Conservation (phyloP, 768 basidiomycete genomes). For the Chalciporus piperatus region DNA sequence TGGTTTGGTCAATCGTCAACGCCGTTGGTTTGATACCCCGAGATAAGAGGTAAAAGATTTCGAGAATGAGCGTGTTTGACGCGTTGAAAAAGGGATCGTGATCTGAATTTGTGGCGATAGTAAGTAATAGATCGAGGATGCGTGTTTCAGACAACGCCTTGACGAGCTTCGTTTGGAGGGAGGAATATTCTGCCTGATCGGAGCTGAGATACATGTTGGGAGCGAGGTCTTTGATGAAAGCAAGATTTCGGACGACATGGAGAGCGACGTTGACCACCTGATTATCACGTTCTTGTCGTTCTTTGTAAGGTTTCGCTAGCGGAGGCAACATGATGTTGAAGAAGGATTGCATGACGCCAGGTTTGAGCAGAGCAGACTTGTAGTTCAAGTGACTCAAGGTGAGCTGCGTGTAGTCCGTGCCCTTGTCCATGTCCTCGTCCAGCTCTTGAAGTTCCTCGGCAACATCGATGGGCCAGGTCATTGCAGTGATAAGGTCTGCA, state of each 20-base stretch:
- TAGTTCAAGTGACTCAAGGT: constrained; percentile 80
- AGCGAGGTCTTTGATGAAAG: constrained; percentile 86
- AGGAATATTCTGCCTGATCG: constrained; percentile 76
- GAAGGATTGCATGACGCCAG: constrained; percentile 67
- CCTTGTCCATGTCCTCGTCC: constrained; percentile 71
- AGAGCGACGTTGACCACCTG: constrained; percentile 87
- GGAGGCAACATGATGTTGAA: constrained; percentile 78
- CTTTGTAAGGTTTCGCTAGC: constrained; percentile 63
- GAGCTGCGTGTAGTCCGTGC: constrained; percentile 87
- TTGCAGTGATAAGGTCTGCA: constrained; percentile 88
- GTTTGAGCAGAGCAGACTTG: constrained; percentile 69
- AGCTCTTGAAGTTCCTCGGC: constrained; percentile 93
- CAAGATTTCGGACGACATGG: constrained; percentile 89
- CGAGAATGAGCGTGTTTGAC: constrained; percentile 88
- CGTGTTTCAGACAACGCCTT: constrained; percentile 66
- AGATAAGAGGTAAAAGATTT: constrained; percentile 90
- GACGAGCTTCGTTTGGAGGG: constrained; percentile 77
- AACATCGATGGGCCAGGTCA: constrained; percentile 99
- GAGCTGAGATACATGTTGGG: constrained; percentile 67
- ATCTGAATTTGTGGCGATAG: constrained; percentile 76
- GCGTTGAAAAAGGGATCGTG: constrained; percentile 77
- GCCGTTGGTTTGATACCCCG: constrained; percentile 70
- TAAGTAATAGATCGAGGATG: constrained; percentile 75
- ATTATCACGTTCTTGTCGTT: constrained; percentile 75
- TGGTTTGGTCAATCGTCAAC: constrained; percentile 56